Percentiles rank a stretch among this genome's conserved stretches.
These are phyloP conservation scores for Podospora sp. DNA, from an alignment of 495 filamentous ascomycete species.

Conservation along the genomic window DNA sequence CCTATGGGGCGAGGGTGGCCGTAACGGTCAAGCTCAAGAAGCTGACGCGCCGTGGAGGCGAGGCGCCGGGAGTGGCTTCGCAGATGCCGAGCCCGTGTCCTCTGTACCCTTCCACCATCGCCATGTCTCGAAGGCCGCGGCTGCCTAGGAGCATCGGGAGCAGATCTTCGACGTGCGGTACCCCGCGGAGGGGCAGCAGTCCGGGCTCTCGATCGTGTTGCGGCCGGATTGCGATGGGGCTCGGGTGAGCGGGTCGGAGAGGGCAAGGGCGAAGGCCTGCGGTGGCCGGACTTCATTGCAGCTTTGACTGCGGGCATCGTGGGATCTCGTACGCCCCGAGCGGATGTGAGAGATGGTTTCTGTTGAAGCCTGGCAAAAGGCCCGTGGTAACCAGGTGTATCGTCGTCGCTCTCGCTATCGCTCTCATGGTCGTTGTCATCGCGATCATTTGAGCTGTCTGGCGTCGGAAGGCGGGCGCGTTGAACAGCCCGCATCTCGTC, in stretches of 20 bases:
- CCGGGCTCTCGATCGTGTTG: not conserved
- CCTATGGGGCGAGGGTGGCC: slow-evolving; percentile 4
- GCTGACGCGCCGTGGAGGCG: not conserved
- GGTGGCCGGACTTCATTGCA: not conserved
- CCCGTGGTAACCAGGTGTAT: not conserved
- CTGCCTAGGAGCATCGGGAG: not conserved
- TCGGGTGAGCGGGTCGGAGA: not conserved
- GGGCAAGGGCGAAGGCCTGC: not conserved
- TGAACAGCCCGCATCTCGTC: not conserved
- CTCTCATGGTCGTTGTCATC: not conserved
- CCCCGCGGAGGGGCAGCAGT: too few relatives aligned
- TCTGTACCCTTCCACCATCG: not conserved
- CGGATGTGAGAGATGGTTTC: not conserved
- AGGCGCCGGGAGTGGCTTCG: slow-evolving; percentile 10
- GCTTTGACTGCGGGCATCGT: not conserved
- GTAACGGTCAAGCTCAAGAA: slow-evolving; percentile 10
- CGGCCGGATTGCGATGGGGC: not conserved
- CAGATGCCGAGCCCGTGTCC: not conserved
- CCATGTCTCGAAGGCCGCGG: not conserved
- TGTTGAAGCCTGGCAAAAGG: not conserved
- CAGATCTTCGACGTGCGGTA: not conserved
- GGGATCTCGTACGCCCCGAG: not conserved
- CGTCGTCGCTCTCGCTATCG: not conserved
- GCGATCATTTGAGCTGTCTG: slow-evolving; percentile 6
- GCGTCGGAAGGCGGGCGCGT: slow-evolving; percentile 9